Conservation (phyloP, 345 rosid genomes). For the Pistacia atlantica region DNA sequence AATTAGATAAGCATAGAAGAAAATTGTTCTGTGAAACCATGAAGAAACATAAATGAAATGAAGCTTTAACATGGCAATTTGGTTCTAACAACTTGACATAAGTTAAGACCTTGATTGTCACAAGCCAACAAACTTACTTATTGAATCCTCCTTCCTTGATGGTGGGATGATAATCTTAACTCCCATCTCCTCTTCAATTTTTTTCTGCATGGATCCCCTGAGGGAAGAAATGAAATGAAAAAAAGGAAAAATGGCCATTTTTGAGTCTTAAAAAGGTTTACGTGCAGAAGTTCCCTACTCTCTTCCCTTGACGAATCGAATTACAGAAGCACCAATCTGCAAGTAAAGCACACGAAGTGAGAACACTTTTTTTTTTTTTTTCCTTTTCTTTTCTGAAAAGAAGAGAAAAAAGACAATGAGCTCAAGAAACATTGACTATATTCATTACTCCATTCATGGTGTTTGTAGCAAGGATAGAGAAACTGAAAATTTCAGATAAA, state of each 20-base stretch:
- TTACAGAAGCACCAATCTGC: constrained; percentile 83
- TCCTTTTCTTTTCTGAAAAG: too few species aligned
- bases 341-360: constrained; percentile 16
- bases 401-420: neutral
- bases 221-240: constrained; percentile 3
- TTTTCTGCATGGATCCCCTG: constrained; percentile 69
- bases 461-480: neutral
- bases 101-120: constrained; percentile 1
- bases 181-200: constrained; percentile 76
- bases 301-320: constrained; percentile 74
- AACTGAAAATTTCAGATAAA: neutral
- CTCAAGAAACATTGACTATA: too few species aligned
- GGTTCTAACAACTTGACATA: neutral
- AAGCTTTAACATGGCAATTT: constrained; percentile 4
- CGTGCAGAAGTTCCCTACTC: constrained; percentile 50
- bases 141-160: constrained; percentile 64
- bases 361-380: too few species aligned
- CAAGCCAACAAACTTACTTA: constrained; percentile 48
- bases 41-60: neutral
- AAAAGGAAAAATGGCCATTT: constrained; percentile 18
- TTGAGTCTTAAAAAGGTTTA: constrained; percentile 14
- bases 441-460: too few species aligned
- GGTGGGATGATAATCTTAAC: constrained; percentile 71
- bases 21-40: neutral
- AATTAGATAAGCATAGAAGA: neutral